Percentiles rank a stretch among this genome's conserved stretches.
These are phyloP conservation scores for Penicillium sp. DNA, from an alignment of 2,329 filamentous ascomycete species.

Conservation along the genomic window DNA sequence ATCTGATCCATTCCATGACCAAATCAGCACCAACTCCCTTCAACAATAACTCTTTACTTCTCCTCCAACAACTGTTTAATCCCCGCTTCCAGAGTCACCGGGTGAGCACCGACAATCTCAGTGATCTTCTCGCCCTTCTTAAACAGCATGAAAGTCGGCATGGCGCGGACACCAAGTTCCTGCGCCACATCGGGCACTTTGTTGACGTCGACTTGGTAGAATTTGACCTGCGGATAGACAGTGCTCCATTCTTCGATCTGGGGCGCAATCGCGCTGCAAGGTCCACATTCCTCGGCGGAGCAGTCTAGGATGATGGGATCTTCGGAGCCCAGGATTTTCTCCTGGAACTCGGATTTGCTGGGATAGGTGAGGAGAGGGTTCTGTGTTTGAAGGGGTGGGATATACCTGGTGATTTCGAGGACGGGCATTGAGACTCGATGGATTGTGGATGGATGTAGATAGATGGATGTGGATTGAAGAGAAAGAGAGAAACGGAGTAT, in stretches of 20 bases:
- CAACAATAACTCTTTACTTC: too few species aligned
- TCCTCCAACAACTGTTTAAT: too few species aligned
- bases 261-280: conserved; percentile 86
- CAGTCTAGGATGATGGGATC: conserved; percentile 72
- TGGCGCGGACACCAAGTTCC: conserved; percentile 75
- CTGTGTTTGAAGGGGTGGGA: too few species aligned
- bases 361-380: too few species aligned
- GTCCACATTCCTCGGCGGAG: conserved; percentile 87
- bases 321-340: conserved; percentile 45
- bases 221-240: conserved; percentile 57
- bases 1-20: too few species aligned
- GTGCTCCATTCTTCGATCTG: conserved; percentile 60
- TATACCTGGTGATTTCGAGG: too few species aligned
- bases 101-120: conserved; percentile 76
- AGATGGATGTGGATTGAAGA: too few species aligned
- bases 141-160: conserved; percentile 88
- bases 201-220: conserved; percentile 91
- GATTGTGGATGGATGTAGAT: too few species aligned
- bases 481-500: too few species aligned
- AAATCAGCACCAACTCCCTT: too few species aligned
- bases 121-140: conserved; percentile 66
- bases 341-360: conserved; percentile 47
- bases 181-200: conserved; percentile 66
- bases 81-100: conserved; percentile 23
- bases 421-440: too few species aligned